Base-by-base conservation (phyloP, 2,329 filamentous ascomycete genomes). In the Aspergillus ochraceus region DNA sequence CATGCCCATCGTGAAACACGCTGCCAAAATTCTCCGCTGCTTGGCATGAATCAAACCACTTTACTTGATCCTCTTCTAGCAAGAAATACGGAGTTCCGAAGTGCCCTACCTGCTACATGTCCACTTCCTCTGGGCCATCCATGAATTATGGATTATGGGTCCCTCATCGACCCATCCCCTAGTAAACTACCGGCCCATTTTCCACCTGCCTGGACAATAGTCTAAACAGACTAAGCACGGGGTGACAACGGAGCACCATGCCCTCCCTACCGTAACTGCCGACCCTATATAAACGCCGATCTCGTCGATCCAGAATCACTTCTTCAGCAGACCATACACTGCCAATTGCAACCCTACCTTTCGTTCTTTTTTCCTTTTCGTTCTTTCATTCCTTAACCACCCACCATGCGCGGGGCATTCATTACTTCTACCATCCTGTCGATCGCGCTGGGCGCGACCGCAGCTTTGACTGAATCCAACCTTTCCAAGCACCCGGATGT, bases 401-500 rank as follows among this genome's bases (percentile, higher is more conserved):
- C 36, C 36, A 42, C 36, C 17, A 42, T 42, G 36, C 36, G 36
- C 36, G 36, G 36, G 12, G 14, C 17, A 42, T 42, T n/a, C 36
- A 42, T 42, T n/a, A 42, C 36, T 42, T 42, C 36, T 39, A 39
- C 36, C 17, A 42, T 42, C 36, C 36, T 42, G 36, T 42, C 36
- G 36, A 42, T 42, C 36, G 66, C 62, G 64, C 68, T 67, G 66
- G 62, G 62, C 57, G 65, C 64, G 49, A 57, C 64, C 9, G 61
- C 68, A 50, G 64, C 57, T 29, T 55, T 71, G 32, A 60, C 64
- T 26, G 58, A 58, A 26, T 67, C 68, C 17, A 66, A 65, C 51
- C 69, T 81, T 19, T 70, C 77, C 63, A 79, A 74, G 49, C 71
- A 77, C 52, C 72, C 76, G 54, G 76, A 79, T 63, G 70, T 74